A percentile compares a stretch with the other conserved stretches of the same genome.
These are phyloP conservation scores for Podospora pseudocomata DNA, from an alignment of 495 filamentous ascomycete species.

Conservation along the genomic window DNA sequence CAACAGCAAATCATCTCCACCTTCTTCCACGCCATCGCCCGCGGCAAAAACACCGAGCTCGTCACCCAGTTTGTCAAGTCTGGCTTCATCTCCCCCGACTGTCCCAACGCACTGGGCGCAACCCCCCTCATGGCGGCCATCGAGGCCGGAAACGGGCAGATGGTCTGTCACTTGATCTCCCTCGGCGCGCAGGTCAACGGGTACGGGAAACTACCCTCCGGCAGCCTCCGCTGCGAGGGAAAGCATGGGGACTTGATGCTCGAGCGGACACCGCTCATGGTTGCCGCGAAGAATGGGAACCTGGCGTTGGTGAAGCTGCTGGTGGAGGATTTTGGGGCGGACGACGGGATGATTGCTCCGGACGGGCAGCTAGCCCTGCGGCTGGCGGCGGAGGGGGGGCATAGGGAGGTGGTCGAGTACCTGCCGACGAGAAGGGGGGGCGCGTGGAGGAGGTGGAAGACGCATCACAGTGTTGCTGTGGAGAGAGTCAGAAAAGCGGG, in stretches of 20 bases:
- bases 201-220: conserved; percentile 6
- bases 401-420: conserved; percentile 32
- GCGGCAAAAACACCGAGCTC: conserved; percentile 19
- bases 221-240: not conserved
- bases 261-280: conserved; percentile 35
- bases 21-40: conserved; percentile 24
- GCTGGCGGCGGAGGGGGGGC: conserved; percentile 28
- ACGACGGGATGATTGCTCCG: conserved; percentile 30
- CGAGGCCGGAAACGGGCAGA: conserved; percentile 25
- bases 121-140: conserved; percentile 40
- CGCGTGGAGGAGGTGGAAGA: conserved; percentile 30
- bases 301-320: conserved; percentile 28
- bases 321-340: conserved; percentile 24
- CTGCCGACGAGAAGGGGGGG: conserved; percentile 32
- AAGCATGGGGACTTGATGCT: not conserved
- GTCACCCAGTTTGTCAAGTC: conserved; percentile 19
- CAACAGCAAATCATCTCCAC: conserved; percentile 21
- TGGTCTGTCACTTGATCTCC: conserved; percentile 31
- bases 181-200: conserved; percentile 32
- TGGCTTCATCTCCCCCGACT: conserved; percentile 32
- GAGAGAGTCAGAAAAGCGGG: conserved; percentile 21
- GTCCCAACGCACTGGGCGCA: conserved; percentile 18
- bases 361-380: conserved; percentile 33
- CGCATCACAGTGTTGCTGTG: conserved; percentile 23
- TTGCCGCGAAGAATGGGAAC: conserved; percentile 26